Percentiles rank a stretch among this genome's conserved stretches.
Conservation (phyloP, 2,329 filamentous ascomycete genomes). For the Chaetomiaceae sp. region DNA sequence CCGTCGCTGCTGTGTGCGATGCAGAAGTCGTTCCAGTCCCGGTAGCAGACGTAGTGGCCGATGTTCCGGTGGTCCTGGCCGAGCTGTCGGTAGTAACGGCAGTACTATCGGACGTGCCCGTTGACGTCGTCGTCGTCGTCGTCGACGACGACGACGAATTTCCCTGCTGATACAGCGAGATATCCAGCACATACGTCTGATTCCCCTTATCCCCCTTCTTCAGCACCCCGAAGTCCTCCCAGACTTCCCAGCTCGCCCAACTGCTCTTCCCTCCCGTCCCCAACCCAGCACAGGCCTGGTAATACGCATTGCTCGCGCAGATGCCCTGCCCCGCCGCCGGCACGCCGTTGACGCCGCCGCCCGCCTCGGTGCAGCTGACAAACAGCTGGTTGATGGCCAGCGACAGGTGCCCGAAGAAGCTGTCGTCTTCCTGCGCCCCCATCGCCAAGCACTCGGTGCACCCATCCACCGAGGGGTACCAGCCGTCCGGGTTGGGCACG, state of each 20-base stretch:
- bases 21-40: not conserved
- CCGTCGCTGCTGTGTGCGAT: not conserved
- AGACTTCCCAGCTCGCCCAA: slow-evolving; percentile 12
- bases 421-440: slow-evolving; percentile 2
- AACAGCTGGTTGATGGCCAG: slow-evolving; percentile 12
- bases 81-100: not conserved
- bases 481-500: slow-evolving; percentile 13
- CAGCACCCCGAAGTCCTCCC: not conserved
- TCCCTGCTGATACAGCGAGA: slow-evolving; percentile 13
- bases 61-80: not conserved
- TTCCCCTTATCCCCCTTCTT: not conserved
- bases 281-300: slow-evolving; percentile 6
- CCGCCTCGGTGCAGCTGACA: slow-evolving; percentile 11
- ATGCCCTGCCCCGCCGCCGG: slow-evolving; percentile 13
- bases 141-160: not conserved
- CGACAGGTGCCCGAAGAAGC: slow-evolving; percentile 16
- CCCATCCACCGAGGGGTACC: slow-evolving; percentile 11
- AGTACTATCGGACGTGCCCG: not conserved
- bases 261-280: slow-evolving; percentile 5
- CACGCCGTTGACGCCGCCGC: slow-evolving; percentile 4
- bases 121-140: not conserved
- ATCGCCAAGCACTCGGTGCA: slow-evolving; percentile 10
- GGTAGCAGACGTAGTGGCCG: not conserved
- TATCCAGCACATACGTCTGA: slow-evolving; percentile 9
- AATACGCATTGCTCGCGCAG: slow-evolving; percentile 12